Evolutionary conservation across 2,329 filamentous ascomycete genomes (phyloP).

Genomic region (Pseudogymnoascus sp.): DNA sequence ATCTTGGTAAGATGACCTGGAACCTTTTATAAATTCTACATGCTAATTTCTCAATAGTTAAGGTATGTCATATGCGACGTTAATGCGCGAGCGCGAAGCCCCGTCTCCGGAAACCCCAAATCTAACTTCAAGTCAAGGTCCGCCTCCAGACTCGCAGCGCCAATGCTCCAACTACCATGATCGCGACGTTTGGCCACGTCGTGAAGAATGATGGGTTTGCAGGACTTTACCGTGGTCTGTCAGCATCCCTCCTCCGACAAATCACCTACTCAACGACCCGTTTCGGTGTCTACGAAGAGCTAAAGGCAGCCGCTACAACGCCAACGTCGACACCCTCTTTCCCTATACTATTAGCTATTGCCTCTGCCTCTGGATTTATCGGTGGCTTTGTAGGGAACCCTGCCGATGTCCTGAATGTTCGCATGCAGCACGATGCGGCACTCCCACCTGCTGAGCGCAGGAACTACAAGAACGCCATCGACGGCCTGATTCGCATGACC

Average conservation of each 20-base stretch:
- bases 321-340: conserved; percentile 53
- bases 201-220: conserved; percentile 63
- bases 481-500: conserved; percentile 82
- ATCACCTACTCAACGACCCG: conserved; percentile 93
- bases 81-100: conserved; percentile 19
- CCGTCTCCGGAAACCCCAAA: conserved; percentile 7
- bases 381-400: conserved; percentile 89
- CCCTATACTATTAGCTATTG: conserved; percentile 70
- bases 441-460: conserved; percentile 65
- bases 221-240: conserved; percentile 85
- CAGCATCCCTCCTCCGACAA: conserved; percentile 86
- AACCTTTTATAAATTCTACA: conserved; percentile 2
- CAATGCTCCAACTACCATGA: conserved; percentile 70
- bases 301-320: conserved; percentile 63
- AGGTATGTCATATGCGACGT: conserved; percentile 8
- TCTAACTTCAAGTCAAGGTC: conserved; percentile 44
- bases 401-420: conserved; percentile 92
- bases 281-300: conserved; percentile 91
- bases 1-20: conserved; percentile 61
- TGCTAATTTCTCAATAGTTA: conserved; percentile 17
- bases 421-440: conserved; percentile 90
- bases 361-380: conserved; percentile 73
- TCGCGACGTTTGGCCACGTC: conserved; percentile 77
- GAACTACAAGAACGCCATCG: conserved; percentile 82
- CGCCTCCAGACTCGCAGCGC: conserved; percentile 76